These are phyloP conservation scores for Phialophora chinensis DNA, from an alignment of 2,329 filamentous ascomycete genomes.

Conservation along the genomic window DNA sequence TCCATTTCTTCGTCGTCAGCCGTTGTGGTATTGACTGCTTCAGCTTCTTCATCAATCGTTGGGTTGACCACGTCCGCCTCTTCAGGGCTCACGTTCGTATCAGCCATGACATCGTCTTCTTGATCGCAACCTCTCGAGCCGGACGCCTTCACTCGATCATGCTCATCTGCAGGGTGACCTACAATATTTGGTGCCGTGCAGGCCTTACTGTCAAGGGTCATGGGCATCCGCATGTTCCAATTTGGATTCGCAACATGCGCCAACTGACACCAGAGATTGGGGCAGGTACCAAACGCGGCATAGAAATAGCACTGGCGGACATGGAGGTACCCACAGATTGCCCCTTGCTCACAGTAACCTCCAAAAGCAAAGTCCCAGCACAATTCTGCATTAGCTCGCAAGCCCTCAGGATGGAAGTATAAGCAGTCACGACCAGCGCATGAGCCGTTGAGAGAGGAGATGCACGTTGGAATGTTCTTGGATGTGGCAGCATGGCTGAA, in stretches of 20 bases:
- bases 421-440: not conserved
- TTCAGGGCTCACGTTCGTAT: not conserved
- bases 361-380: not conserved
- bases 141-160: not conserved
- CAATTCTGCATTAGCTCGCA: not conserved
- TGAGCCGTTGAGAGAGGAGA: not conserved
- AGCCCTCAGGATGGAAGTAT: not conserved
- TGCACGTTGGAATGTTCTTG: constrained; percentile 4
- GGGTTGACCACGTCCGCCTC: not conserved
- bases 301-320: not conserved
- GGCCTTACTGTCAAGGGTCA: not conserved
- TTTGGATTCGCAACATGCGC: not conserved
- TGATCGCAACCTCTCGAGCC: not conserved
- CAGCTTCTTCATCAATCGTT: not conserved
- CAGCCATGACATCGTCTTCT: not conserved
- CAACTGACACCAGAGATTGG: constrained; percentile 7
- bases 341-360: constrained; percentile 2
- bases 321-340: not conserved
- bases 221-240: not conserved
- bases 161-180: not conserved
- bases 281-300: not conserved
- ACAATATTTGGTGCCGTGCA: not conserved
- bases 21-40: not conserved
- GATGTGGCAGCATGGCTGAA: not conserved
- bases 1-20: not conserved